Conservation (phyloP, 1,139 yeast species). For the Tardiomyces digboiensis region DNA sequence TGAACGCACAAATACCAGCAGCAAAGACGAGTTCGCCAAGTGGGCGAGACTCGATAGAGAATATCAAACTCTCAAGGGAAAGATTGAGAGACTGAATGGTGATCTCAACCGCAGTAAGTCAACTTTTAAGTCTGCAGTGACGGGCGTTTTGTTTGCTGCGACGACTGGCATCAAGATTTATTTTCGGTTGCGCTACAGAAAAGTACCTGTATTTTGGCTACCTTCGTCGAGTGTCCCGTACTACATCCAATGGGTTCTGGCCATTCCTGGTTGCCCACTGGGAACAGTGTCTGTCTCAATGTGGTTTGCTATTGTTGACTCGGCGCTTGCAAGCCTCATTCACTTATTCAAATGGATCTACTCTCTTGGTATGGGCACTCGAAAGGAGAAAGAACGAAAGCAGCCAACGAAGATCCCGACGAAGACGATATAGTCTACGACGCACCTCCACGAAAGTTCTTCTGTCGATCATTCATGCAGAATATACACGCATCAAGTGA, state of each 20-base stretch:
- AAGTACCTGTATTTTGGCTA: constrained; percentile 48
- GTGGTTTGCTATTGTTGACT: constrained; percentile 28
- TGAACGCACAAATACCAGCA: constrained; percentile 56
- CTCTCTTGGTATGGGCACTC: too few species aligned
- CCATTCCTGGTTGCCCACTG: constrained; percentile 48
- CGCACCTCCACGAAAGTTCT: too few species aligned
- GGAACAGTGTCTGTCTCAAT: constrained; percentile 31
- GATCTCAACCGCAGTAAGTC: constrained; percentile 32
- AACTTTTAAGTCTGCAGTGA: constrained; percentile 25
- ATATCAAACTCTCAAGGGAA: constrained; percentile 46
- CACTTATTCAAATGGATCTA: neutral
- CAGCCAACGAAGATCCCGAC: too few species aligned
- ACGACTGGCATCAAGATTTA: constrained; percentile 34
- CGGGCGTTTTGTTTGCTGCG: constrained; percentile 17
- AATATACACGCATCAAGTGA: too few species aligned
- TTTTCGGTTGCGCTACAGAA: constrained; percentile 48
- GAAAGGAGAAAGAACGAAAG: too few species aligned
- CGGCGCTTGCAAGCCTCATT: constrained; percentile 11
- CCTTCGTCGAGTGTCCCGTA: constrained; percentile 52
- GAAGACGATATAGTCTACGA: too few species aligned
- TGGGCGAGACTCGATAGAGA: constrained; percentile 91
- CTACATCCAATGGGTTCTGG: constrained; percentile 44
- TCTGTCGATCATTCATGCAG: too few species aligned
- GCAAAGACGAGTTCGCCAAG: constrained; percentile 90
- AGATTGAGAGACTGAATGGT: constrained; percentile 34